Conservation (phyloP, 2,329 filamentous ascomycete species). For the Pseudocercospora fijiensis region DNA sequence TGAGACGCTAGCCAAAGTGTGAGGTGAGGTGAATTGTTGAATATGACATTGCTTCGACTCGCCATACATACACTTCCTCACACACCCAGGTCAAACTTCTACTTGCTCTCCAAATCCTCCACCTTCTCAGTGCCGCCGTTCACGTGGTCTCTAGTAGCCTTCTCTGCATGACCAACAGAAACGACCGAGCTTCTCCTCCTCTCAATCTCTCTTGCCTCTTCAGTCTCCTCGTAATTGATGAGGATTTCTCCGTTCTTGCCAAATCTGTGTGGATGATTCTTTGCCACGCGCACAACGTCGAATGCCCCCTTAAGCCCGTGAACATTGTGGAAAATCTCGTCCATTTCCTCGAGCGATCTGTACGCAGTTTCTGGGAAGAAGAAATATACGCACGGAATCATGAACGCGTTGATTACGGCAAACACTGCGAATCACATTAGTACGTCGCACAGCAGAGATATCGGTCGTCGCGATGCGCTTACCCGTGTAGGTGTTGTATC, state of each 20-base stretch:
- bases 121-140: constrained; percentile 11
- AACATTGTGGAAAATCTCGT: constrained; percentile 49
- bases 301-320: constrained; percentile 54
- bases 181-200: constrained; percentile 30
- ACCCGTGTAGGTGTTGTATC: constrained; percentile 59
- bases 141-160: neutral
- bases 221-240: constrained; percentile 51
- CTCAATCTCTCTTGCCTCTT: constrained; percentile 29
- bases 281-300: constrained; percentile 52
- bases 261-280: constrained; percentile 55
- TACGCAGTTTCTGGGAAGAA: constrained; percentile 56
- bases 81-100: neutral
- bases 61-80: neutral
- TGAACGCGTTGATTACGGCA: constrained; percentile 63
- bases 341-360: constrained; percentile 66
- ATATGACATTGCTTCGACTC: no score
- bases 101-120: constrained; percentile 16
- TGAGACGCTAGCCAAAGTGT: no score
- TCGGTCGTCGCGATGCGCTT: constrained; percentile 28
- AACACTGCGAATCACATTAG: constrained; percentile 42
- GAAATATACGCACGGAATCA: constrained; percentile 50
- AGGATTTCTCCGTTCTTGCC: constrained; percentile 59
- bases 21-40: no score
- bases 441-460: neutral
- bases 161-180: constrained; percentile 7